Evolutionary conservation across 1,284 basidiomycete genomes (phyloP), one percentile per base, ranked within the genome.

Genomic region (Thelephora terrestris): DNA sequence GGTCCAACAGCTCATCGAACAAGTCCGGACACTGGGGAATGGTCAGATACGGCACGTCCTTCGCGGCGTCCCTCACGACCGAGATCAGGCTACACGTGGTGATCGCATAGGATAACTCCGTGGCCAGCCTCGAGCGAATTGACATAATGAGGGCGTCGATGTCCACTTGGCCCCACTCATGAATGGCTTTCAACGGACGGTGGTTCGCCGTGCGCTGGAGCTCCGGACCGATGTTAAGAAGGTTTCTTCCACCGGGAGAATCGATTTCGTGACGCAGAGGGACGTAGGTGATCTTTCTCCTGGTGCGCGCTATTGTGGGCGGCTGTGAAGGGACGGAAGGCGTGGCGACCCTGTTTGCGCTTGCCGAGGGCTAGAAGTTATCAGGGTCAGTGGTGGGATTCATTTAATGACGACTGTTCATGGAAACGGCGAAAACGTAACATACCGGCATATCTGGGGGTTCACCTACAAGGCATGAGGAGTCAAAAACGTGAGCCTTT

Each of bases 101-200:
- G 55, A 99, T 69, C 4, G 88, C 91, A 62, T 95, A 98, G 3
- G 91, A 83, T 39, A 96, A 69, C 62, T 99, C 94, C 39, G 76
- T 74, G 3, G 84, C 78, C 37, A 98, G 67, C 35, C 94, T 74
- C 32, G 90, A 95, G 35, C 92, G 83, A 46, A 99, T 67, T 27
- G 90, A 91, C 83, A 99, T 85, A 35, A 84, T 85, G 46, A 99
- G 71, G 7, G 81, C 81, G 60, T 94, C 90, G 47, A 98, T 81
- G 57, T 98, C 93, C 47, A 99, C 81, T 9, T 74, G 74, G 17
- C 91, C 91, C 77, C 84, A 91, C 55, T 86, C 91, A 60, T 78
- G 81, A 61, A 85, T 76, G 48, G 80, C 83, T 54, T 81, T 79
- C 53, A 83, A 71, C 37, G 70, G 76, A 47, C 76, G 74, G 50